A percentile compares a stretch with the other conserved stretches of the same genome.
These are phyloP conservation scores for Porodaedalea pini DNA, from an alignment of 1,284 basidiomycete genomes.

Conservation along the genomic window DNA sequence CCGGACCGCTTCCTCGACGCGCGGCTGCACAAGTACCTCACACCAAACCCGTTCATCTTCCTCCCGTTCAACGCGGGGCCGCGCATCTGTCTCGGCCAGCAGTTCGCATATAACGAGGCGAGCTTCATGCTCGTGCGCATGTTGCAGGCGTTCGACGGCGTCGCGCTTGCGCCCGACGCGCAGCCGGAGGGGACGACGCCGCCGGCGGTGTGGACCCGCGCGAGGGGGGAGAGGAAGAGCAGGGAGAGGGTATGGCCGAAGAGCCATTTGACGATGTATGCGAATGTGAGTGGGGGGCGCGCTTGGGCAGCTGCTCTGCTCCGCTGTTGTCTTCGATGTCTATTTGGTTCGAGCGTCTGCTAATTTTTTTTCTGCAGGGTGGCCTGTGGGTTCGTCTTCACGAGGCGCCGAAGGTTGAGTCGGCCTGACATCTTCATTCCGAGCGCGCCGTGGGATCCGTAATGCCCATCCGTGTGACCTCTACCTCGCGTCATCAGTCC, in stretches of 20 bases:
- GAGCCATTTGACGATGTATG: conserved; percentile 17
- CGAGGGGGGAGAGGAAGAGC: conserved; percentile 5
- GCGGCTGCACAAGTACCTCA: conserved; percentile 34
- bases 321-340: background rate
- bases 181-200: conserved; percentile 42
- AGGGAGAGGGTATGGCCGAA: conserved; percentile 17
- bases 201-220: conserved; percentile 43
- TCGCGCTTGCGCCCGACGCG: conserved; percentile 43
- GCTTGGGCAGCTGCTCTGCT: no score
- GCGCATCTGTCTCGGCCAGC: conserved; percentile 46
- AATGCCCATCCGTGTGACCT: no score
- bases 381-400: conserved; percentile 15
- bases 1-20: conserved; percentile 43
- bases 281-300: conserved; percentile 14
- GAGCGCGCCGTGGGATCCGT: no score
- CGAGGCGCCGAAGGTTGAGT: background rate
- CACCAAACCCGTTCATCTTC: conserved; percentile 45
- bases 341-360: background rate
- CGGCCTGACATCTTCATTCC: no score
- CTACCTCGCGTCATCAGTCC: no score
- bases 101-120: conserved; percentile 66
- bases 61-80: conserved; percentile 49
- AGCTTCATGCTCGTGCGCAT: conserved; percentile 64
- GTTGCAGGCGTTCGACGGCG: conserved; percentile 50
- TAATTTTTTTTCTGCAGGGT: background rate